phyloP scores from a whole-genome alignment of 2,329 filamentous ascomycete species.

The Chalara sp. region DNA sequence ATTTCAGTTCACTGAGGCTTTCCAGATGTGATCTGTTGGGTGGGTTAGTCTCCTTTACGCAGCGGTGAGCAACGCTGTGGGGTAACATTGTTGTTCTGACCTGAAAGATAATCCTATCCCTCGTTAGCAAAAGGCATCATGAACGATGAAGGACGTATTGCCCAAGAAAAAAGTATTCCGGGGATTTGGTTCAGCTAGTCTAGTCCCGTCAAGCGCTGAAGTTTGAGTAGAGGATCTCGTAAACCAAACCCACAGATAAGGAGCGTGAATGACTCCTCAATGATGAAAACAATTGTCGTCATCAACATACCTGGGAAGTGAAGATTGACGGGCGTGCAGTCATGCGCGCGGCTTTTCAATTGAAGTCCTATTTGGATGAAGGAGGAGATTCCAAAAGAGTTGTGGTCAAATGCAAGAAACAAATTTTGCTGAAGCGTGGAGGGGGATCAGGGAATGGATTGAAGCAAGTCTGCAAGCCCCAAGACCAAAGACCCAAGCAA shows the following conservation, averaged over 20 bases:
- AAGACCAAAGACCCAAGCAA: too few relatives aligned
- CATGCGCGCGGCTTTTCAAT: constrained; percentile 58
- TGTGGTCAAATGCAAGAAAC: too few relatives aligned
- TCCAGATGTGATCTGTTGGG: constrained; percentile 35
- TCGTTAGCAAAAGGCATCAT: constrained; percentile 34
- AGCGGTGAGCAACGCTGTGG: constrained; percentile 15
- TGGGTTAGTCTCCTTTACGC: constrained; percentile 14
- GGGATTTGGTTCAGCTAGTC: not conserved
- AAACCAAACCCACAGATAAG: constrained; percentile 13
- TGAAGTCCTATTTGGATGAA: too few relatives aligned
- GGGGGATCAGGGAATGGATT: too few relatives aligned
- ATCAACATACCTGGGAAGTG: constrained; percentile 68
- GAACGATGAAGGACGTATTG: constrained; percentile 8
- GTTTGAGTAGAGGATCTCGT: constrained; percentile 9
- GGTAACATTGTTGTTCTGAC: constrained; percentile 31
- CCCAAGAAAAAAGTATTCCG: constrained; percentile 4
- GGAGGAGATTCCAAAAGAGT: too few relatives aligned
- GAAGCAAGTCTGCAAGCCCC: too few relatives aligned
- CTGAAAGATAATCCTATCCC: constrained; percentile 67
- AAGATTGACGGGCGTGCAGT: constrained; percentile 78
- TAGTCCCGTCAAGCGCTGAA: not conserved
- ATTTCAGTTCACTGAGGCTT: constrained; percentile 34
- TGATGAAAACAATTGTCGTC: constrained; percentile 2
- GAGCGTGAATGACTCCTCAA: constrained; percentile 3
- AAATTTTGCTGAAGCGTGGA: too few relatives aligned